phyloP scores from a whole-genome alignment of 805 yeast genomes.

The Metschnikowia anglica region DNA sequence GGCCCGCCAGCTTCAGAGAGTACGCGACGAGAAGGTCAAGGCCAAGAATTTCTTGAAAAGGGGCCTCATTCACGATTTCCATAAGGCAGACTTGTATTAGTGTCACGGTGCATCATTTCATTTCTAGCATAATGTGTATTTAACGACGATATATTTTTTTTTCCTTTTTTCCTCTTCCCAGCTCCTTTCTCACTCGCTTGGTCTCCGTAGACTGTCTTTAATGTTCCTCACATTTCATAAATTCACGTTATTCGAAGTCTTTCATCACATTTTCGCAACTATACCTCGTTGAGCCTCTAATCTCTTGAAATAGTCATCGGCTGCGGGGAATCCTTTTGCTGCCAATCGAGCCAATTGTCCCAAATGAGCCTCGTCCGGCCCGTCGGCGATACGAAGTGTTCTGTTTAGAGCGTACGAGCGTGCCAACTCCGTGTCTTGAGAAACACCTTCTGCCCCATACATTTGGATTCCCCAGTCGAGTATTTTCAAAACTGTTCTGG shows the following conservation, averaged over 20 bases:
- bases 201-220: no score
- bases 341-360: slow-evolving; percentile 54
- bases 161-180: background rate
- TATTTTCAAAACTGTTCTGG: slow-evolving; percentile 50
- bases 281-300: slow-evolving; percentile 20
- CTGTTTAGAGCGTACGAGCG: slow-evolving; percentile 50
- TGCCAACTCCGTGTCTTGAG: slow-evolving; percentile 60
- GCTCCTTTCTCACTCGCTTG: background rate
- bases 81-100: slow-evolving; percentile 54
- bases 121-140: slow-evolving; percentile 18
- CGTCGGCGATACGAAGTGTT: slow-evolving; percentile 64
- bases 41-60: slow-evolving; percentile 49
- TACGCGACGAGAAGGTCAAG: slow-evolving; percentile 44
- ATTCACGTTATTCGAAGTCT: no score
- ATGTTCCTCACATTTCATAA: no score
- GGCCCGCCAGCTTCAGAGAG: slow-evolving; percentile 30
- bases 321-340: slow-evolving; percentile 36
- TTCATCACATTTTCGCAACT: slow-evolving; percentile 32
- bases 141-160: slow-evolving; percentile 10
- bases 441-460: slow-evolving; percentile 64
- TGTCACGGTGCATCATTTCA: slow-evolving; percentile 12
- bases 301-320: slow-evolving; percentile 36
- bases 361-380: slow-evolving; percentile 68
- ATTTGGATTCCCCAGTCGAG: slow-evolving; percentile 64
- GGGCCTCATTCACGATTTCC: slow-evolving; percentile 59